Conservation (phyloP, 768 basidiomycete species). For the Boletus rufocinnamomeus region DNA sequence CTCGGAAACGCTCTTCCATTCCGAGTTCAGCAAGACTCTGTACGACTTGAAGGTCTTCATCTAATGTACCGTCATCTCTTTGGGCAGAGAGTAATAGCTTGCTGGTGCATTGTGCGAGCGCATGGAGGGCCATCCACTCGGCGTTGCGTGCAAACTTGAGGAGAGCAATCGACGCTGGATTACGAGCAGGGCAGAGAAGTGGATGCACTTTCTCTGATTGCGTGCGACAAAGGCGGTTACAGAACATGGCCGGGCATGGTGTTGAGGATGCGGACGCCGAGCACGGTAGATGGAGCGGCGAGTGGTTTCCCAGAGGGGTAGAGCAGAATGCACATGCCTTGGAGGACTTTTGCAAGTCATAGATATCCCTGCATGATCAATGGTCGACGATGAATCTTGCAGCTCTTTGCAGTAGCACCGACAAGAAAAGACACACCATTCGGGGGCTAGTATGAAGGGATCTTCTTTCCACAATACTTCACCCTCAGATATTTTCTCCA, state of each 20-base stretch:
- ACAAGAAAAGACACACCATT: constrained; percentile 54
- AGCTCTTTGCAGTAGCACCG: too few species aligned
- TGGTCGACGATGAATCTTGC: not conserved
- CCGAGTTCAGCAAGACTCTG: constrained; percentile 69
- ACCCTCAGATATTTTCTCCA: constrained; percentile 62
- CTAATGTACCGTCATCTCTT: constrained; percentile 37
- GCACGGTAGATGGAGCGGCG: constrained; percentile 55
- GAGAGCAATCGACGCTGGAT: constrained; percentile 65
- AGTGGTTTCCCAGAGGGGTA: constrained; percentile 51
- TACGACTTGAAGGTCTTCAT: constrained; percentile 56
- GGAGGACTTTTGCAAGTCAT: constrained; percentile 60
- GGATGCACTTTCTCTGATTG: constrained; percentile 68
- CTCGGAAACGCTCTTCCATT: constrained; percentile 65
- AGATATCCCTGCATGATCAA: constrained; percentile 64
- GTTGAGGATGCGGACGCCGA: constrained; percentile 43
- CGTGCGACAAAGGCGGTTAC: constrained; percentile 73
- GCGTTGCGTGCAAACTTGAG: constrained; percentile 58
- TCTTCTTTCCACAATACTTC: constrained; percentile 87
- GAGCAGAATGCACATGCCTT: constrained; percentile 75
- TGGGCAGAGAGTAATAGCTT: constrained; percentile 59
- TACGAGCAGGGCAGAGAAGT: constrained; percentile 72
- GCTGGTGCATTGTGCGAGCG: constrained; percentile 66
- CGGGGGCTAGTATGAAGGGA: constrained; percentile 78
- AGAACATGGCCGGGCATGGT: constrained; percentile 69
- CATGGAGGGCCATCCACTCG: constrained; percentile 73